Evolutionary conservation across 2,329 filamentous ascomycete species (phyloP).

Genomic region (Hypoxylon sp.): DNA sequence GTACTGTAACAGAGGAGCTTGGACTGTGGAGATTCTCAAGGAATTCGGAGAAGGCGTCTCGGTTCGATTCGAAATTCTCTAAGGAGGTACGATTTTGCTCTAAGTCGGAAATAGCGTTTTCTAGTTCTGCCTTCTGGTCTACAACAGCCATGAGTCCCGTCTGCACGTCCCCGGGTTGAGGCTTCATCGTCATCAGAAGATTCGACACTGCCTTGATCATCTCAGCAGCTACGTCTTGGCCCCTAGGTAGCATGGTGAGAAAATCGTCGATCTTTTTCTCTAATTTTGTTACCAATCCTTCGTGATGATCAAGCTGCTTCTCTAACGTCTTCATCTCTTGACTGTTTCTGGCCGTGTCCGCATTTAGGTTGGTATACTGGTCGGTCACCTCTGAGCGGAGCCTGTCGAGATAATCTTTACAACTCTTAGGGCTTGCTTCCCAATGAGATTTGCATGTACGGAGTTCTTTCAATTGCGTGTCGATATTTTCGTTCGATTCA

Average conservation of each 20-base stretch:
- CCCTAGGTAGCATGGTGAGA: constrained; percentile 5
- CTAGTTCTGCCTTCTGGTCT: too few species aligned
- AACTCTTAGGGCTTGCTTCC: constrained; percentile 18
- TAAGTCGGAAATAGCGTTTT: too few species aligned
- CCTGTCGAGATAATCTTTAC: constrained; percentile 21
- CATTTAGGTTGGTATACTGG: constrained; percentile 23
- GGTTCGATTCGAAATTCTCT: constrained; percentile 19
- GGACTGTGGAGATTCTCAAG: constrained; percentile 20
- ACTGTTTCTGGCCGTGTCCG: constrained; percentile 22
- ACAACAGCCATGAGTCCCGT: too few species aligned
- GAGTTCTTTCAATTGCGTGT: constrained; percentile 26
- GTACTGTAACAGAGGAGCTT: background rate
- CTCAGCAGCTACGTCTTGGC: constrained; percentile 11
- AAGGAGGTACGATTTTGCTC: constrained; percentile 24
- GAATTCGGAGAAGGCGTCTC: constrained; percentile 23
- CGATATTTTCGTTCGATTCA: constrained; percentile 15
- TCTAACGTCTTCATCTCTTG: constrained; percentile 25
- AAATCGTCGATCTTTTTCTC: constrained; percentile 12
- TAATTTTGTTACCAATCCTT: constrained; percentile 7
- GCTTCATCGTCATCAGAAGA: too few species aligned
- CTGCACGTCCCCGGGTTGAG: too few species aligned
- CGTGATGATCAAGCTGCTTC: constrained; percentile 19
- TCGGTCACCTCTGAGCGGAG: constrained; percentile 26
- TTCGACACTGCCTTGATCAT: too few species aligned
- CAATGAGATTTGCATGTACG: too few species aligned